A percentile compares a stretch with the other conserved stretches of the same genome.
Conservation (phyloP, 257 asterid species). For the Nicotiana obtusifolia region DNA sequence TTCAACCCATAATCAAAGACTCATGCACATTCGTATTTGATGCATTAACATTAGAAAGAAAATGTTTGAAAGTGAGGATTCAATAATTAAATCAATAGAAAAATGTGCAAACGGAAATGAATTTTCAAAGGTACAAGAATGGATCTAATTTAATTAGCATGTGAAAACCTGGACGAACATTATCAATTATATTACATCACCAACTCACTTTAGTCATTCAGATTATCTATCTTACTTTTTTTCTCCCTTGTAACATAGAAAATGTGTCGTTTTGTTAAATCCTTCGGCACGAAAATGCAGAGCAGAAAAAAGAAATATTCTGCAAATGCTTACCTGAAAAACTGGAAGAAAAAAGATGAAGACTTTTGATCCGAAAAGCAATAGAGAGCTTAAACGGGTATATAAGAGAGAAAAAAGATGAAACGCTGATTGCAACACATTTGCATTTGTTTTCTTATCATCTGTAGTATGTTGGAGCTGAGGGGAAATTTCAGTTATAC, state of each 20-base stretch:
- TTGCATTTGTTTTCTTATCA: not conserved
- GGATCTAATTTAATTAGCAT: not conserved
- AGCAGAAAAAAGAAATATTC: not conserved
- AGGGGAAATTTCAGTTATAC: not conserved
- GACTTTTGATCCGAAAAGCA: not conserved
- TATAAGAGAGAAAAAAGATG: not conserved
- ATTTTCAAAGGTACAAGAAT: not conserved
- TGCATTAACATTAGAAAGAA: not conserved
- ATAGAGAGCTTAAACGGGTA: not conserved
- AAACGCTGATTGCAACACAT: not conserved
- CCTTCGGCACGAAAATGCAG: not conserved
- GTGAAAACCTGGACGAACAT: not conserved
- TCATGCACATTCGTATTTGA: not conserved
- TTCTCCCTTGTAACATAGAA: not conserved
- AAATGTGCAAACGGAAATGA: not conserved
- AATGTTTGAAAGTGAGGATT: not conserved
- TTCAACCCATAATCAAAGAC: not conserved
- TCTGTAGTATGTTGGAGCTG: not conserved
- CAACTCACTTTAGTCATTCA: not conserved
- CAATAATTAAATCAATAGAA: not conserved
- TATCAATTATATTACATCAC: not conserved
- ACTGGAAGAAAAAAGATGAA: not conserved
- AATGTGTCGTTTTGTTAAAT: not conserved
- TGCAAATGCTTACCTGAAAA: slow-evolving; percentile 8
- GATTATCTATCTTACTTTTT: not conserved